Conservation (phyloP, 495 filamentous ascomycete genomes). For the Tricharina praecox region DNA sequence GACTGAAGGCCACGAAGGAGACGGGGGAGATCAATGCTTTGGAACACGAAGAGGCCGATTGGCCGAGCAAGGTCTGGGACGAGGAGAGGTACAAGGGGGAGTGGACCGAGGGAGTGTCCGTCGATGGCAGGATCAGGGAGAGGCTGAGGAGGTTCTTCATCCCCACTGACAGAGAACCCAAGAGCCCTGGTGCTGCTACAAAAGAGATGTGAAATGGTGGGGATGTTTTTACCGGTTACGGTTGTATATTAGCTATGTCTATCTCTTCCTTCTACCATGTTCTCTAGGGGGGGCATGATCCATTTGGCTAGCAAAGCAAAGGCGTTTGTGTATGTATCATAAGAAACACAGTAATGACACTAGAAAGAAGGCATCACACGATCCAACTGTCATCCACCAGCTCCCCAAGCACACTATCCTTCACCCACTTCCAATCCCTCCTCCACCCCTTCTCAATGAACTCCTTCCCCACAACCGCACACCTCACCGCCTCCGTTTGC, state of each 20-base stretch:
- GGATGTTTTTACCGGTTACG: not conserved
- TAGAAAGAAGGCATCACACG: too few relatives aligned
- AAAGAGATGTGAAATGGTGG: constrained; percentile 8
- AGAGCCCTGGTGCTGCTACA: constrained; percentile 30
- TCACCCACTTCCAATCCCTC: constrained; percentile 2
- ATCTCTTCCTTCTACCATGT: not conserved
- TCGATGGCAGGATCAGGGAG: constrained; percentile 59
- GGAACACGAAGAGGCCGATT: constrained; percentile 62
- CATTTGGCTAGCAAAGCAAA: too few relatives aligned
- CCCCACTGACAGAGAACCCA: constrained; percentile 46
- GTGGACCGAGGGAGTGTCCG: constrained; percentile 61
- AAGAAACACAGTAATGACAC: too few relatives aligned
- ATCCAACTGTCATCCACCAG: not conserved
- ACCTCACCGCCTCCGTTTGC: not conserved
- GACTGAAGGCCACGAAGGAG: constrained; percentile 20
- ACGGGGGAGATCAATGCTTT: constrained; percentile 34
- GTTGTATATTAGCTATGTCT: not conserved
- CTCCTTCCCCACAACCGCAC: not conserved
- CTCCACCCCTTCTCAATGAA: not conserved
- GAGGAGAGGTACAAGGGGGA: constrained; percentile 34
- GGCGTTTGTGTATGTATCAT: too few relatives aligned
- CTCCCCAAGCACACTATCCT: not conserved
- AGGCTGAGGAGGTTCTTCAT: constrained; percentile 70
- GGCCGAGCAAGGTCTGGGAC: constrained; percentile 67
- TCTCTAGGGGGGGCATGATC: too few relatives aligned